These are phyloP conservation scores for Ogataea chonburiensis DNA, from an alignment of 805 yeast genomes.

Conservation along the genomic window DNA sequence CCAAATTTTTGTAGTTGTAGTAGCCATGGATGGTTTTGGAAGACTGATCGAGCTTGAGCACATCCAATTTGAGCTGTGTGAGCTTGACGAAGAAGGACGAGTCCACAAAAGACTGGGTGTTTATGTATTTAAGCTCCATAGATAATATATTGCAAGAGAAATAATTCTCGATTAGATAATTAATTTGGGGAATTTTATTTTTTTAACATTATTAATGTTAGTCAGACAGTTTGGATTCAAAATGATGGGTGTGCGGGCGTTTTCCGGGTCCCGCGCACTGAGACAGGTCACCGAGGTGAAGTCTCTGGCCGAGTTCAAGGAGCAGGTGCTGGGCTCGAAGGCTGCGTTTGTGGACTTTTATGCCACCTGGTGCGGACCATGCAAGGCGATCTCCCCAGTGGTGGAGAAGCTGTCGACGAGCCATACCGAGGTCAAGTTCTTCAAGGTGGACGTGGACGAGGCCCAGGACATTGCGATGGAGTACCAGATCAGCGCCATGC, in stretches of 20 bases:
- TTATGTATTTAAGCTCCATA: slow-evolving; percentile 38
- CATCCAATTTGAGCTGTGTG: slow-evolving; percentile 70
- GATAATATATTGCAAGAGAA: neutral
- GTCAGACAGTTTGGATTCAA: slow-evolving; percentile 16
- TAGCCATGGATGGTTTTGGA: slow-evolving; percentile 43
- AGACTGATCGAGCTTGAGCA: slow-evolving; percentile 60
- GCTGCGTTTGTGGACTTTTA: slow-evolving; percentile 61
- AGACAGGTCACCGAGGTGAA: slow-evolving; percentile 29
- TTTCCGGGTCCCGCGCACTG: slow-evolving; percentile 1
- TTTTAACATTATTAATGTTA: slow-evolving; percentile 4
- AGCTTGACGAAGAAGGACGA: slow-evolving; percentile 81
- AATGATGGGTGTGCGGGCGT: slow-evolving; percentile 2
- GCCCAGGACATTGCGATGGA: slow-evolving; percentile 58
- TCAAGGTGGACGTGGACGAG: slow-evolving; percentile 70
- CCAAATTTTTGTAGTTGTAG: slow-evolving; percentile 31
- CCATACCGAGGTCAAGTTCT: slow-evolving; percentile 52
- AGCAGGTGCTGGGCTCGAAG: slow-evolving; percentile 35
- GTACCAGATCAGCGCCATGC: slow-evolving; percentile 71
- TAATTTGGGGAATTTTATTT: neutral
- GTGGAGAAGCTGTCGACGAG: slow-evolving; percentile 44
- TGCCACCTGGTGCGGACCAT: slow-evolving; percentile 81
- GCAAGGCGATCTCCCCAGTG: slow-evolving; percentile 66
- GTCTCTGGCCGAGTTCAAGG: slow-evolving; percentile 37
- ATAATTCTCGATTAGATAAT: neutral
- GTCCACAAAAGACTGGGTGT: slow-evolving; percentile 74